Evolutionary conservation across 2,329 filamentous ascomycete genomes (phyloP).

Genomic region (Paraconiothyrium brasiliense): DNA sequence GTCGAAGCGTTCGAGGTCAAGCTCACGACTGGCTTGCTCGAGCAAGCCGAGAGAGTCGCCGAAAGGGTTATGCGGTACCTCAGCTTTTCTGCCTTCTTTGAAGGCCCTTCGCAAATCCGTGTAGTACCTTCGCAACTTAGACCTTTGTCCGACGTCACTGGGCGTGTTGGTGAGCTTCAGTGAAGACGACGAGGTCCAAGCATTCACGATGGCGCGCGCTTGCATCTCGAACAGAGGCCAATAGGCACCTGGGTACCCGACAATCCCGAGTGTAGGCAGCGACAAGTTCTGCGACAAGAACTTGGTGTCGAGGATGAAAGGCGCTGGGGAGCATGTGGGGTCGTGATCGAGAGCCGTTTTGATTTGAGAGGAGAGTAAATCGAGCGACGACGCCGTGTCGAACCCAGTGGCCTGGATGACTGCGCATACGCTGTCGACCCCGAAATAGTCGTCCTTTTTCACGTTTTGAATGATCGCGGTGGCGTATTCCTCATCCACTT

Average conservation of each 20-base stretch:
- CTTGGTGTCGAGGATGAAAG: conserved; percentile 55
- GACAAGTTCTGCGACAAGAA: conserved; percentile 58
- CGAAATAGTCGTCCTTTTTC: conserved; percentile 12
- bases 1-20: conserved; percentile 59
- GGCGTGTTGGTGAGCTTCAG: background rate
- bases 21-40: conserved; percentile 70
- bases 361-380: conserved; percentile 67
- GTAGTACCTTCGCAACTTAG: conserved; percentile 39
- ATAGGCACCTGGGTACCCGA: conserved; percentile 80
- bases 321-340: conserved; percentile 54
- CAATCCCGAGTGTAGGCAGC: conserved; percentile 73
- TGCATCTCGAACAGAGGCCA: conserved; percentile 90
- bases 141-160: conserved; percentile 26
- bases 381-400: conserved; percentile 65
- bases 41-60: conserved; percentile 79
- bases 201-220: conserved; percentile 68
- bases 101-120: conserved; percentile 29
- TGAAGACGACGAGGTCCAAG: background rate
- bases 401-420: conserved; percentile 79
- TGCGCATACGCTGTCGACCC: conserved; percentile 66
- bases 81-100: conserved; percentile 47
- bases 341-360: conserved; percentile 66
- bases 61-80: conserved; percentile 77
- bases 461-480: background rate
- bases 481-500: background rate